Evolutionary conservation across 2,329 filamentous ascomycete species (phyloP).

Genomic region (Venturia nashicola): DNA sequence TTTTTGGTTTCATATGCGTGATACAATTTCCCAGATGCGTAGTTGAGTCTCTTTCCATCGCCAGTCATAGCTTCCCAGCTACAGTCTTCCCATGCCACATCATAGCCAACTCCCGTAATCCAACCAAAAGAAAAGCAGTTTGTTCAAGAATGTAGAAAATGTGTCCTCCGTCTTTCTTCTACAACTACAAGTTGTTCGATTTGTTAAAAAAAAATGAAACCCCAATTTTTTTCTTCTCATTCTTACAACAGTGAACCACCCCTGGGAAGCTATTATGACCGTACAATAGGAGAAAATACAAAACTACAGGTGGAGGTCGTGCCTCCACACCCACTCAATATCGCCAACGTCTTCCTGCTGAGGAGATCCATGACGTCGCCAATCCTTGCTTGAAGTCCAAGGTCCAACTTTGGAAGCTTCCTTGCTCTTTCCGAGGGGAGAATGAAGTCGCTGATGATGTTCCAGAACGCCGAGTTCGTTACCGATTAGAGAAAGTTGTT

Average conservation of each 20-base stretch:
- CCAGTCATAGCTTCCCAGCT: constrained; percentile 5
- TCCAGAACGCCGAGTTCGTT: constrained; percentile 21
- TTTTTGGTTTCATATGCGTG: neutral
- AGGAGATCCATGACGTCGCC: constrained; percentile 30
- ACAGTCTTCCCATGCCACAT: neutral
- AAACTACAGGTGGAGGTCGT: constrained; percentile 51
- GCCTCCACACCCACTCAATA: constrained; percentile 86
- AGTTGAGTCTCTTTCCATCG: neutral
- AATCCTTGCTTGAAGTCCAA: constrained; percentile 31
- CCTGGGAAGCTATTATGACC: constrained; percentile 2
- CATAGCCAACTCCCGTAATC: neutral
- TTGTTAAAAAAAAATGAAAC: neutral
- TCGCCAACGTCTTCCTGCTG: constrained; percentile 52
- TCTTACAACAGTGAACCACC: neutral
- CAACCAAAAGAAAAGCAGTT: neutral
- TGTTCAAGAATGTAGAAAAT: constrained; percentile 1
- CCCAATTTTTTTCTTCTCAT: neutral
- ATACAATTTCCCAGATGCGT: constrained; percentile 6
- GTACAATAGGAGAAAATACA: constrained; percentile 2
- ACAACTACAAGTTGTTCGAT: constrained; percentile 5
- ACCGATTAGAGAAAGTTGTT: constrained; percentile 5
- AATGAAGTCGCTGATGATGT: constrained; percentile 13
- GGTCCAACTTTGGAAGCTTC: constrained; percentile 8
- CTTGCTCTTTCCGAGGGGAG: constrained; percentile 13
- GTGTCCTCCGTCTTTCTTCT: neutral